Base-by-base conservation (phyloP, 345 rosid genomes). In the Hibiscus syriacus region DNA sequence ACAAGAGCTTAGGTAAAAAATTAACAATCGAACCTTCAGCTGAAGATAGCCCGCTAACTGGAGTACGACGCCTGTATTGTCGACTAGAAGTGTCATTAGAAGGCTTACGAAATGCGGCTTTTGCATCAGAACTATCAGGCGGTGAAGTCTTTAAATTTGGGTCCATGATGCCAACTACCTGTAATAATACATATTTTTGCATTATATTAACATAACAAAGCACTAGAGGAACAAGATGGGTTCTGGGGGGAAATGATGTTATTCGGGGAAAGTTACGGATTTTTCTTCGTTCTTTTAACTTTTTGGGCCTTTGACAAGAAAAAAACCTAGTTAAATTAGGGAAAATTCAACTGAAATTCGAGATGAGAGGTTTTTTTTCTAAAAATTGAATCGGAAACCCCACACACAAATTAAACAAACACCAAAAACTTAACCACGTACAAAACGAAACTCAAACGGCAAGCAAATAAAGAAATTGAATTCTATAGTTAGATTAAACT, bases 21-120 rank as follows among this genome's bases (percentile, higher is more conserved):
- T 2, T 38, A 38, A 6, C 1, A 38, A 38, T 38, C 43, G 9
- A 13, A 45, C 49, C 49, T 45, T 45, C 49, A 13, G 49, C 69
- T 4, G 89, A 80, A 55, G 98, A 79, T 3, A 80, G 84, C 25
- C 77, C 69, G 41, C 49, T 69, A 49, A 59, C 72, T 5, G 89
- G 90, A 73, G 90, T 86, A 54, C 79, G 88, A 17, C 86, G 88
- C 7, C 94, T 76, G 73, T 92, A 90, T 60, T 87, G 86, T 80
- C 98, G 80, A 22, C 66, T 76, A 73, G 84, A 75, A 0, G 81
- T 79, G 26, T 85, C 91, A 73, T 72, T 85, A 0, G 82, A 74
- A 26, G 80, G 86, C 78, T 85, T 92, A 8, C 78, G 85, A 62
- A 92, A 89, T 55, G 77, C 67, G 0, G 79, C 72, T 65, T 79